Evolutionary conservation across 2,329 filamentous ascomycete species (phyloP), one percentile per base, ranked within the genome.

Genomic region (Xylariaceae sp.): DNA sequence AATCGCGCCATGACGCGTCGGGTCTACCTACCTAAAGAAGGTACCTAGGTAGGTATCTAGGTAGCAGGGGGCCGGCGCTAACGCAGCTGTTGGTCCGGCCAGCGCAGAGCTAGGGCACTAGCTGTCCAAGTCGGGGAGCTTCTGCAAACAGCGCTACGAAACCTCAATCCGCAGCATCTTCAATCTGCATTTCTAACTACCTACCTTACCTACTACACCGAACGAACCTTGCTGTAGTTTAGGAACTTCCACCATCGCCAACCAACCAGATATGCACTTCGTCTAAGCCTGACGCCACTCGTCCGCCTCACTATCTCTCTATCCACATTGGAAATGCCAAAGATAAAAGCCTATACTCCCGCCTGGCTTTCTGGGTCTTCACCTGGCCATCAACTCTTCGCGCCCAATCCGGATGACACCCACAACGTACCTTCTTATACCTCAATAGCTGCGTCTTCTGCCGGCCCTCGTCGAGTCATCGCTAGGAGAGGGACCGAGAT

Each of bases 401-500:
- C 80, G 60, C 77, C 82, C 2, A 71, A 76, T 3, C 58, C 69
- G 36, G 74, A 79, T 21, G 70, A 75, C 23, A 61, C 66, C 78
- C 65, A 73, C 26, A 65, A 62, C 54, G 63, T 68, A 41, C 59
- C 72, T 12, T 71, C 75, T 12, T 78, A 65, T 71, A 14, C 72
- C 80, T 76, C 71, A 77, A 77, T 36, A 47, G 64, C 50, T 72
- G 1, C 67, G 73, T 17, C 69, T 23, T 52, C 56, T 21, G 29
- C 72, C 1, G 83, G 85, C 16, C 83, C 86, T 8, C 78, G 81
- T 55, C 76, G 85, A 62, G 92, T 87, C 0, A 88, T 98, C 67
- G 93, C 92, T 8, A 86, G 85, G 46, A 83, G 94, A 57, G 92
- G 90, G 14, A 92, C 90, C 1, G 93, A 99, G 69, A 79, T 98